Conservation (phyloP, 2,329 filamentous ascomycete species). For the Chaetomiaceae sp. region DNA sequence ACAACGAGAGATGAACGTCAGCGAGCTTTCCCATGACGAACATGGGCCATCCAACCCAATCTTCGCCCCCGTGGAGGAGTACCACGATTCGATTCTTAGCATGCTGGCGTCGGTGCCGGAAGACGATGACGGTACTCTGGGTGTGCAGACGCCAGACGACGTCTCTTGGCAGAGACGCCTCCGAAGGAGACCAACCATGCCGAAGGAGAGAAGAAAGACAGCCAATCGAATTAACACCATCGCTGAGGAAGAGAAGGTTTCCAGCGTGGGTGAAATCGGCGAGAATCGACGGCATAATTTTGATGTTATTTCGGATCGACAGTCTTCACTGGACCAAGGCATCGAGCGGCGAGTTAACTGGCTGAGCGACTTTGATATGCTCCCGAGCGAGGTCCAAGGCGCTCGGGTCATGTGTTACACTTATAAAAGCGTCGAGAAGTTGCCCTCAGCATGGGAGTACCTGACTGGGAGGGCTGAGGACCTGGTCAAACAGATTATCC, state of each 20-base stretch:
- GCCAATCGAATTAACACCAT: neutral
- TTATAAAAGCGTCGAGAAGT: constrained; percentile 9
- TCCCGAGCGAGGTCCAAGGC: constrained; percentile 10
- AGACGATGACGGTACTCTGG: neutral
- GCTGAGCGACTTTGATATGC: constrained; percentile 14
- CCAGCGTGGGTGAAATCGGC: constrained; percentile 6
- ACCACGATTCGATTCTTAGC: neutral
- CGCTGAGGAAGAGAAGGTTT: constrained; percentile 5
- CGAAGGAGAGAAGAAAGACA: constrained; percentile 5
- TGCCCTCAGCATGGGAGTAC: constrained; percentile 7
- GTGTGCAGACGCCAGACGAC: neutral
- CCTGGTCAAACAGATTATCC: neutral
- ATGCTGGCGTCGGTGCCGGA: constrained; percentile 4
- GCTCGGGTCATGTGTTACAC: constrained; percentile 16
- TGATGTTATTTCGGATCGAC: constrained; percentile 6
- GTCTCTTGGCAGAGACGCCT: constrained; percentile 1
- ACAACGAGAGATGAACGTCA: neutral
- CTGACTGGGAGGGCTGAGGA: constrained; percentile 7
- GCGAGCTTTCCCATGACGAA: neutral
- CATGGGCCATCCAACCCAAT: neutral
- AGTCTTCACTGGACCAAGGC: constrained; percentile 9
- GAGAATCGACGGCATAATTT: neutral
- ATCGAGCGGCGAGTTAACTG: constrained; percentile 12
- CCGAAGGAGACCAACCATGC: neutral
- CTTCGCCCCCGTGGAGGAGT: neutral